Evolutionary conservation across 2,329 filamentous ascomycete genomes (phyloP), one percentile per base, ranked within the genome.

Genomic region (Phialophora expanda): DNA sequence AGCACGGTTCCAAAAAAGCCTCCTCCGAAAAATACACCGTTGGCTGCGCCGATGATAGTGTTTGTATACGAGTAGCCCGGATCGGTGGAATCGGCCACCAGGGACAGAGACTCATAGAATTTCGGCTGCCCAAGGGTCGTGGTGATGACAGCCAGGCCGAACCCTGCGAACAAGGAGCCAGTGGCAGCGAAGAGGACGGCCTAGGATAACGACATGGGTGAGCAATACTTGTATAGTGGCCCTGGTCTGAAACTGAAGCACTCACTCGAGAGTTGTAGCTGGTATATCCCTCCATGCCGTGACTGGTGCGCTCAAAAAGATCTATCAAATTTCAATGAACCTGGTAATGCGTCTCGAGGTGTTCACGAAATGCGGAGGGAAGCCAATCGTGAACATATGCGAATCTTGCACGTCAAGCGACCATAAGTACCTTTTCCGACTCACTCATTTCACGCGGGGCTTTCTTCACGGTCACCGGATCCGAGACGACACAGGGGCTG

Each of bases 121-220:
- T 74, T 77, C 5, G 80, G 79, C 63, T 82, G 80, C 2, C 80
- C 81, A 53, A 82, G 75, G 1, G 79, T 82, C 3, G 78, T 78
- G 7, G 76, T 75, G 48, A 82, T 80, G 56, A 76, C 72, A 9
- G 75, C 72, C 55, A 74, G 68, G 20, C 70, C 63, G 66, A 74
- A 76, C 26, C 74, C 73, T 64, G 69, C 72, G 17, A 74, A 72
- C 24, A 74, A 73, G 12, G 74, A 74, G 38, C 75, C 75, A n/a
- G 75, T 66, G 17, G 75, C 73, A 4, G 76, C 74, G 54, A 75
- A 75, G 28, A 73, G 65, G 8, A 76, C 70, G 32, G 76, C 68
- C 62, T 70, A 69, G 24, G 17, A 32, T 9, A 38, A 26, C 17
- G 2, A 24, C 38, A 6, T 6, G 38, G 38, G 30, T 24, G 20